Evolutionary conservation across 192 early-diverging fungal genomes (phyloP).

Genomic region (Gryganskiella cystojenkinii): DNA sequence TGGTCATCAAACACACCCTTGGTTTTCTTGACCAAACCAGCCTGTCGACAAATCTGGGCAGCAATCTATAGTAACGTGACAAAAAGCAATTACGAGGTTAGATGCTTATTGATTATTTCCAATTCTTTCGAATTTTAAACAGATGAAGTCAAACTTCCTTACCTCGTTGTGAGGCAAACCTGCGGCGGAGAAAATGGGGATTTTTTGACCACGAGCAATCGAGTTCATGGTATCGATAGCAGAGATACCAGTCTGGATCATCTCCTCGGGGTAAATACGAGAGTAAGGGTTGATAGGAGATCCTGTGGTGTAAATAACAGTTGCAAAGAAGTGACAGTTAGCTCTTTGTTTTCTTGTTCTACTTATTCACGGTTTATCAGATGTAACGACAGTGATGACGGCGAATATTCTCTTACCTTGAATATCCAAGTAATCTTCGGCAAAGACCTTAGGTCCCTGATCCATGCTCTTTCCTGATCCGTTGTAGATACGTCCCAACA

Average conservation of each 20-base stretch:
- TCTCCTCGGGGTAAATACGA: slow-evolving; percentile 99
- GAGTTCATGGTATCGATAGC: slow-evolving; percentile 99
- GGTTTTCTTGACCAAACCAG: slow-evolving; percentile 92
- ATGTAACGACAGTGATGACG: background rate
- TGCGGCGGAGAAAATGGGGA: slow-evolving; percentile 99
- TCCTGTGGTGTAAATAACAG: slow-evolving; percentile 61
- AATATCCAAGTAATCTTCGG: slow-evolving; percentile 98
- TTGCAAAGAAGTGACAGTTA: too few species aligned
- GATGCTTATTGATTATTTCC: background rate
- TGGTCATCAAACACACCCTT: slow-evolving; percentile 96
- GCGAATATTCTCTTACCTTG: slow-evolving; percentile 61
- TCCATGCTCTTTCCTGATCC: slow-evolving; percentile 99
- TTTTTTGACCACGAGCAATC: slow-evolving; percentile 99
- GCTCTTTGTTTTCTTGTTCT: too few species aligned
- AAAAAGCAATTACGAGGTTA: background rate
- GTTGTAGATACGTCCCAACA: slow-evolving; percentile 99
- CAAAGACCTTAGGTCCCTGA: slow-evolving; percentile 99
- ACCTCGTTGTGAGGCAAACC: slow-evolving; percentile 99
- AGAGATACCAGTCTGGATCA: slow-evolving; percentile 99
- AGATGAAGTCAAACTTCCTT: background rate
- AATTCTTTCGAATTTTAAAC: background rate
- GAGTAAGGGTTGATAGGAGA: slow-evolving; percentile 99
- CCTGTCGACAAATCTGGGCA: slow-evolving; percentile 99
- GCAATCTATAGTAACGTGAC: slow-evolving; percentile 76
- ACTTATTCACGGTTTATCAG: too few species aligned